These are phyloP conservation scores for Cutaneotrichosporon mucoides DNA, from an alignment of 1,284 basidiomycete genomes.

Conservation along the genomic window DNA sequence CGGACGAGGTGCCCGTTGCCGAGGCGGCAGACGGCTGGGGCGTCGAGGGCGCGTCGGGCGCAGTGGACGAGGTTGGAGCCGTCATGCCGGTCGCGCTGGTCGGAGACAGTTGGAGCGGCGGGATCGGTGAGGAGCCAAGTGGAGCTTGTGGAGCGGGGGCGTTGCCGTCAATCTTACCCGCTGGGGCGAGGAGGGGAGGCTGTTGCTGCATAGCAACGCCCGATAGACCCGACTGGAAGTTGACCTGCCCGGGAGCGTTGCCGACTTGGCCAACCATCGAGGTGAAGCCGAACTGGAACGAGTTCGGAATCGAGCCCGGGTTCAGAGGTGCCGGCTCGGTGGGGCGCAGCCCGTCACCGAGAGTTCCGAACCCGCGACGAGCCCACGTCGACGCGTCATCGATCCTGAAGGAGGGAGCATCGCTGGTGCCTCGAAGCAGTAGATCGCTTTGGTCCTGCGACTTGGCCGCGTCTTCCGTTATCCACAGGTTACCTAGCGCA, in stretches of 20 bases:
- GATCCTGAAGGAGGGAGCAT: constrained; percentile 13
- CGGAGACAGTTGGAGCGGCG: too few relatives aligned
- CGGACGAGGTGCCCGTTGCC: neutral
- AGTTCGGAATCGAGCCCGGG: neutral
- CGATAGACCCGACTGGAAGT: neutral
- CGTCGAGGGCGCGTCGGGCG: neutral
- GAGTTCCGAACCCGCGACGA: constrained; percentile 15
- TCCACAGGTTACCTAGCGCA: neutral
- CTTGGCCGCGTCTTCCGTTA: neutral
- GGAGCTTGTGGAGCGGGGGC: too few relatives aligned
- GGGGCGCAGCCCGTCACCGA: constrained; percentile 10
- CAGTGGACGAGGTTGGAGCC: neutral
- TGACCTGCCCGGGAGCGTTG: neutral
- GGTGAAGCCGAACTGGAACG: neutral
- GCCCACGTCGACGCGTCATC: constrained; percentile 24
- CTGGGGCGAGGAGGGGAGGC: too few relatives aligned
- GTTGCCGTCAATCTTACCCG: too few relatives aligned
- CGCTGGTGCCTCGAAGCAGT: constrained; percentile 16
- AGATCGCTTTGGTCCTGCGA: constrained; percentile 11
- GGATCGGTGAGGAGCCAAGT: too few relatives aligned
- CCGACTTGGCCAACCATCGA: neutral
- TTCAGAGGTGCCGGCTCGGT: neutral
- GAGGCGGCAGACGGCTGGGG: neutral
- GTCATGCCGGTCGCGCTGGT: neutral
- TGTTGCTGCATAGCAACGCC: too few relatives aligned